phyloP scores from a whole-genome alignment of 306 rosid species.

The Casuarina glauca region DNA sequence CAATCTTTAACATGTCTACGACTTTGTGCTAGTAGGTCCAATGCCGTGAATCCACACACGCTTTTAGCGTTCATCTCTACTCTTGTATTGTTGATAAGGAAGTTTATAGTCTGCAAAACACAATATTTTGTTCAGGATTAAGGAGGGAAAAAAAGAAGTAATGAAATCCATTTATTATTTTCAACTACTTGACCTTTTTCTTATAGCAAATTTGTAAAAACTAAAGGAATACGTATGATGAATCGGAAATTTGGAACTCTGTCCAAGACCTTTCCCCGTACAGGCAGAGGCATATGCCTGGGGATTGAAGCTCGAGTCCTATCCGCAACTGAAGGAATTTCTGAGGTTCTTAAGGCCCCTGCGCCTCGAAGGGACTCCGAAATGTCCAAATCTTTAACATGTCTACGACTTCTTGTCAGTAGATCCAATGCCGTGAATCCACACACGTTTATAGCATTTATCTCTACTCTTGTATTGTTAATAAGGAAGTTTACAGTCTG shows the following conservation, averaged over 20 bases:
- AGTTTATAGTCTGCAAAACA: slow-evolving; percentile 20
- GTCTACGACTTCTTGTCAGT: slow-evolving; percentile 25
- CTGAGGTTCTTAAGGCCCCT: slow-evolving; percentile 10
- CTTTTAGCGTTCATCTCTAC: slow-evolving; percentile 31
- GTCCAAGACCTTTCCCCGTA: no score
- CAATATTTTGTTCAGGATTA: no score
- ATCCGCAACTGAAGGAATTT: background rate
- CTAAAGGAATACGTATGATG: no score
- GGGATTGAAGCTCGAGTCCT: no score
- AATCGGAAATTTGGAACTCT: no score
- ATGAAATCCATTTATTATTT: no score
- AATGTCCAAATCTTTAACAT: slow-evolving; percentile 32
- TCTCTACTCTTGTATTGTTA: slow-evolving; percentile 23
- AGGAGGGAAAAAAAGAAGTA: no score
- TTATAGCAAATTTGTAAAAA: no score
- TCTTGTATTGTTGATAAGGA: slow-evolving; percentile 20
- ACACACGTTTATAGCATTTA: slow-evolving; percentile 28
- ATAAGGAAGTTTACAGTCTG: slow-evolving; percentile 29
- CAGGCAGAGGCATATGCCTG: no score
- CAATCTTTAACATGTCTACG: slow-evolving; percentile 32
- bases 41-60: slow-evolving; percentile 26
- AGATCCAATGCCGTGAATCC: slow-evolving; percentile 30
- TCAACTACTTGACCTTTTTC: no score
- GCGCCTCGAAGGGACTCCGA: slow-evolving; percentile 21
- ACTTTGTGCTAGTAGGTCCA: slow-evolving; percentile 22